These are phyloP conservation scores for Trypanosomatidae sp. DNA, from an alignment of 208 protist genomes.

Conservation along the genomic window DNA sequence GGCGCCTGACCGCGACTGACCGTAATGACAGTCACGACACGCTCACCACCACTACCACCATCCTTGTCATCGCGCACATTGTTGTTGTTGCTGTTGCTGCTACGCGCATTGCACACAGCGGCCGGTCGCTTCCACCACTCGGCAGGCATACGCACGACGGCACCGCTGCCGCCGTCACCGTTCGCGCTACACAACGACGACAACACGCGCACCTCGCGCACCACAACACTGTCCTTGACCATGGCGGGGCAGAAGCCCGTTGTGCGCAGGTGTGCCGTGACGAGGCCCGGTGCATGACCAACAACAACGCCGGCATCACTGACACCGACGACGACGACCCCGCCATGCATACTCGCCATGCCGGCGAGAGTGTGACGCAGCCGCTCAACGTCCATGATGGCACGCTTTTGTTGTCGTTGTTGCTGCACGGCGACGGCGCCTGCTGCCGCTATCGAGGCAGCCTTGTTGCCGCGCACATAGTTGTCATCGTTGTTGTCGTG, in stretches of 20 bases:
- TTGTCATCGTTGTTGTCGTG: background rate
- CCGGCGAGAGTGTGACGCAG: slow-evolving; percentile 70
- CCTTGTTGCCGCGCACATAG: background rate
- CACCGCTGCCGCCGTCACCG: too few relatives aligned
- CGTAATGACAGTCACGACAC: slow-evolving; percentile 50
- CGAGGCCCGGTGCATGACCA: slow-evolving; percentile 31
- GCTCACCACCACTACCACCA: background rate
- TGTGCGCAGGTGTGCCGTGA: slow-evolving; percentile 21
- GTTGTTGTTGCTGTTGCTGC: background rate
- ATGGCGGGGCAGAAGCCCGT: slow-evolving; percentile 78
- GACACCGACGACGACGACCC: slow-evolving; percentile 64
- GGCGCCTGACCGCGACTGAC: slow-evolving; percentile 53
- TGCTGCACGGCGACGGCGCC: background rate
- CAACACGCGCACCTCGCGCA: slow-evolving; percentile 43
- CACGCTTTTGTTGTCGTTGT: background rate
- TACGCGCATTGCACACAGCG: background rate
- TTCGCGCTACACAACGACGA: too few relatives aligned
- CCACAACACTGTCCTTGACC: slow-evolving; percentile 46
- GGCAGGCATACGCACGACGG: slow-evolving; percentile 20
- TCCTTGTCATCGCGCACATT: background rate
- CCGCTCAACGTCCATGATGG: slow-evolving; percentile 50
- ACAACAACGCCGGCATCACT: slow-evolving; percentile 45
- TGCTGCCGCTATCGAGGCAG: background rate
- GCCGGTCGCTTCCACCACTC: slow-evolving; percentile 48
- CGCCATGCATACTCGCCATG: slow-evolving; percentile 66